Evolutionary conservation across 768 basidiomycete genomes (phyloP).

Genomic region (Jaapia argillacea): DNA sequence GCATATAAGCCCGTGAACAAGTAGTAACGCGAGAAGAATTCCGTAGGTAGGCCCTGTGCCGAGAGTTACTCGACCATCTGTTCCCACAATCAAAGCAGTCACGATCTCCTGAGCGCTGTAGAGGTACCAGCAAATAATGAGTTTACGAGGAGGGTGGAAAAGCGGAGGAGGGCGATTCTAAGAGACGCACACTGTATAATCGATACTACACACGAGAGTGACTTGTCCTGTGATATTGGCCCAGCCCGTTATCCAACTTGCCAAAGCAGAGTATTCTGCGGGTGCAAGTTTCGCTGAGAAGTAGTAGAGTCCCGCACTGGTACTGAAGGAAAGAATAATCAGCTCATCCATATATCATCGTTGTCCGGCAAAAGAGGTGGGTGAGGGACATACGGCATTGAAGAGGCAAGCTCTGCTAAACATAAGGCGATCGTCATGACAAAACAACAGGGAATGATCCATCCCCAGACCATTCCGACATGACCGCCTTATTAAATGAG

Average conservation of each 20-base stretch:
- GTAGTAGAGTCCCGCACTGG: constrained; percentile 72
- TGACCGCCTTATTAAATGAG: constrained; percentile 73
- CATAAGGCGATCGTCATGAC: constrained; percentile 58
- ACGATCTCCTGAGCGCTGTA: constrained; percentile 66
- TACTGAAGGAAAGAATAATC: constrained; percentile 22
- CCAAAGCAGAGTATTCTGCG: constrained; percentile 45
- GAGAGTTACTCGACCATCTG: constrained; percentile 41
- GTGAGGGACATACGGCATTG: constrained; percentile 54
- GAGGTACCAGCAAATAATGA: no score
- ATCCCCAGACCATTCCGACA: constrained; percentile 73
- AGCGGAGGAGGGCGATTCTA: neutral
- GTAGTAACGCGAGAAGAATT: constrained; percentile 52
- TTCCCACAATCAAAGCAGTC: constrained; percentile 52
- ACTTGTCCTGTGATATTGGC: constrained; percentile 67
- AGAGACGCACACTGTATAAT: constrained; percentile 49
- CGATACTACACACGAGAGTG: constrained; percentile 63
- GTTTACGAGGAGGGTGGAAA: neutral
- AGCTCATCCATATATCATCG: neutral
- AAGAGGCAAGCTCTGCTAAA: constrained; percentile 62
- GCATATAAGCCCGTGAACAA: constrained; percentile 61
- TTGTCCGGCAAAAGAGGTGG: no score
- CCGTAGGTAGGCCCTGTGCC: constrained; percentile 58
- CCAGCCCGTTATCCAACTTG: constrained; percentile 64
- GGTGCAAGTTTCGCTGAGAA: constrained; percentile 71
- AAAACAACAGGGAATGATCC: constrained; percentile 63